phyloP scores from a whole-genome alignment of 768 basidiomycete species.

The Ephemerocybe angulata region DNA sequence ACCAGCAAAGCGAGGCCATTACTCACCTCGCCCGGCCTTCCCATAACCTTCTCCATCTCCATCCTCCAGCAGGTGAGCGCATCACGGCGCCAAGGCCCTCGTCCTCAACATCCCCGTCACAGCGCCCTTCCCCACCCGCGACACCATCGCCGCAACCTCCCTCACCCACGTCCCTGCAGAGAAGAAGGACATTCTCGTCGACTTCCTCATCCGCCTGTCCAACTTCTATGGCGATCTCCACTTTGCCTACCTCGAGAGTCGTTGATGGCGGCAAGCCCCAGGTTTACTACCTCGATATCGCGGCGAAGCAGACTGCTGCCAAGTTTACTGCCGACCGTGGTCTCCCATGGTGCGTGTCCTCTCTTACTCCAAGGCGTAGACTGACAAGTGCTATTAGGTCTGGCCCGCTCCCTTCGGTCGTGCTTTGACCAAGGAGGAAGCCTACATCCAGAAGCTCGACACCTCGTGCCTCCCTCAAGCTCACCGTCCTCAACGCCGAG shows the following conservation, averaged over 20 bases:
- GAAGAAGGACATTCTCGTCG: conserved; percentile 88
- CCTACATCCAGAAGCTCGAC: conserved; percentile 98
- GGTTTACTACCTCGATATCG: conserved; percentile 98
- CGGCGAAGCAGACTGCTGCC: conserved; percentile 94
- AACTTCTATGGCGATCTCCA: conserved; percentile 97
- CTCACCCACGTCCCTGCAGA: conserved; percentile 77
- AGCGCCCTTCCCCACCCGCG: conserved; percentile 76
- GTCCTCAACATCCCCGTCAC: conserved; percentile 79
- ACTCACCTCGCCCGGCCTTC: no score
- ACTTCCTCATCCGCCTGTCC: conserved; percentile 94
- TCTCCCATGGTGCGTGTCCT: conserved; percentile 73
- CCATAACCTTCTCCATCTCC: no score
- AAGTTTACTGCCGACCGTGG: conserved; percentile 86
- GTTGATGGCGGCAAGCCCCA: conserved; percentile 62
- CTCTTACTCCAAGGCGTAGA: background rate
- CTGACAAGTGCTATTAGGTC: conserved; percentile 34
- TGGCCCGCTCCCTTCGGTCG: conserved; percentile 97
- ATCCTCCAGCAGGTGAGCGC: no score
- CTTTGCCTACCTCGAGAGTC: conserved; percentile 97
- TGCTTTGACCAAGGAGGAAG: conserved; percentile 96
- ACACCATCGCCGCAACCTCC: conserved; percentile 68
- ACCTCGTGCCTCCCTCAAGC: conserved; percentile 96
- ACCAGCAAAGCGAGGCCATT: no score
- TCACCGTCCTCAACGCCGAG: conserved; percentile 92
- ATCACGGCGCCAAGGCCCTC: conserved; percentile 93